Evolutionary conservation across 768 basidiomycete genomes (phyloP), one percentile per base, ranked within the genome.

Genomic region (Boletus rubescentipes): DNA sequence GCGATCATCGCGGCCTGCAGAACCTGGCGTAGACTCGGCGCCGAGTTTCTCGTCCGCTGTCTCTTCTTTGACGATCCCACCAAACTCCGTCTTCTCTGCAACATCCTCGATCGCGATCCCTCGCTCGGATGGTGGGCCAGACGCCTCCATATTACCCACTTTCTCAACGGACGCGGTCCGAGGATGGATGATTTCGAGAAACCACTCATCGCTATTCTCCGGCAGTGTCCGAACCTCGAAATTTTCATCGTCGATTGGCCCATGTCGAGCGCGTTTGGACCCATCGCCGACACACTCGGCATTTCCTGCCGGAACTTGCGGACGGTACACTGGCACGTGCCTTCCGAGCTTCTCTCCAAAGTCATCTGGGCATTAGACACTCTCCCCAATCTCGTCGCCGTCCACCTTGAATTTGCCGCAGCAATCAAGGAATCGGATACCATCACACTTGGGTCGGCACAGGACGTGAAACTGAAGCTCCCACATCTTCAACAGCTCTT

Each of bases 361-460:
- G 77, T 88, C 5, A 89, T 90, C 40, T 87, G 85, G 85, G 83
- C 86, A 6, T 73, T 91, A 2, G 80, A 83, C 49, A 77, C 81
- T 1, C 77, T 91, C 5, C 82, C 82, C 1, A 69, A 70, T 47
- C 72, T 91, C 37, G 71, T 81, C 9, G 78, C 81, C 3, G 76
- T 79, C 3, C 81, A 82, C 58, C 75, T 91, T 53, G 76, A 82
- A 29, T 79, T 88, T 39, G 62, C 61, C 3, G 21, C 41, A 0
- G 52, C 68, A 11, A 37, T 61, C 36, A 54, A 55, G 32, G 75
- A 75, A 36, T 58, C 73, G n/a, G 82, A 83, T 29, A 68, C 69
- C 14, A 72, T 81, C 36, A 74, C 75, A 9, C 73, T 90, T 1
- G 89, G 89, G 1, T 78, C 86, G 0, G 86, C 88, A 0, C 72